Evolutionary conservation across 768 basidiomycete genomes (phyloP).

Genomic region (Podaxis pistillaris): DNA sequence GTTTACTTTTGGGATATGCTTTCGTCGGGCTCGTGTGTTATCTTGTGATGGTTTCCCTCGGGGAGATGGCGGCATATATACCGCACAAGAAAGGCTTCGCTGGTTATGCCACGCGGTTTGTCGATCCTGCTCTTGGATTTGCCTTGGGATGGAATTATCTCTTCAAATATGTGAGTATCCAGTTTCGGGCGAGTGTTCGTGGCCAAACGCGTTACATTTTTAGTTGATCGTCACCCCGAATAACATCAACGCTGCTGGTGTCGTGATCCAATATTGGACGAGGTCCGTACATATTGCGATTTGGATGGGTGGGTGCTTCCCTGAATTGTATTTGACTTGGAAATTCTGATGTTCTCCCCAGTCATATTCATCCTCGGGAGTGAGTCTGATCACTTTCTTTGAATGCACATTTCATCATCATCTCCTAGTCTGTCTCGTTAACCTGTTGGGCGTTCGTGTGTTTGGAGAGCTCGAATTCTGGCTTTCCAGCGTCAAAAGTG

Average conservation of each 20-base stretch:
- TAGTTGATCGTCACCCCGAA: slow-evolving; percentile 65
- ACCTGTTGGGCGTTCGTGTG: slow-evolving; percentile 60
- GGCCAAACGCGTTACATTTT: slow-evolving; percentile 9
- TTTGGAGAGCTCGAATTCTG: slow-evolving; percentile 78
- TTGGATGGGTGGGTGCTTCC: slow-evolving; percentile 54
- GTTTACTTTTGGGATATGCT: slow-evolving; percentile 36
- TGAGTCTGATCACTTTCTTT: slow-evolving; percentile 23
- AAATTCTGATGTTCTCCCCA: slow-evolving; percentile 19
- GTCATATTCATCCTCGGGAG: slow-evolving; percentile 60
- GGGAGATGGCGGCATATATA: slow-evolving; percentile 50
- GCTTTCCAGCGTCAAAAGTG: slow-evolving; percentile 69
- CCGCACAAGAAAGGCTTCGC: slow-evolving; percentile 62
- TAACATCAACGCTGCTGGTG: slow-evolving; percentile 62
- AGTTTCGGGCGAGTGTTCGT: background rate
- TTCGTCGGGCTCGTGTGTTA: slow-evolving; percentile 59
- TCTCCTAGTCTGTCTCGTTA: slow-evolving; percentile 47
- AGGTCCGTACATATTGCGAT: slow-evolving; percentile 41
- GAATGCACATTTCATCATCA: background rate
- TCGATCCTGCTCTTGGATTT: slow-evolving; percentile 68
- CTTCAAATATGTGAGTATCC: slow-evolving; percentile 45
- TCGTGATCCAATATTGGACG: slow-evolving; percentile 50
- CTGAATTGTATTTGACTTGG: slow-evolving; percentile 13
- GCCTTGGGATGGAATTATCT: slow-evolving; percentile 67
- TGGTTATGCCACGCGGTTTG: slow-evolving; percentile 63
- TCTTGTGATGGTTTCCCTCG: slow-evolving; percentile 55